These are phyloP conservation scores for Cryptosporidium sp. DNA, from an alignment of 169 alveolate genomes.

Conservation along the genomic window DNA sequence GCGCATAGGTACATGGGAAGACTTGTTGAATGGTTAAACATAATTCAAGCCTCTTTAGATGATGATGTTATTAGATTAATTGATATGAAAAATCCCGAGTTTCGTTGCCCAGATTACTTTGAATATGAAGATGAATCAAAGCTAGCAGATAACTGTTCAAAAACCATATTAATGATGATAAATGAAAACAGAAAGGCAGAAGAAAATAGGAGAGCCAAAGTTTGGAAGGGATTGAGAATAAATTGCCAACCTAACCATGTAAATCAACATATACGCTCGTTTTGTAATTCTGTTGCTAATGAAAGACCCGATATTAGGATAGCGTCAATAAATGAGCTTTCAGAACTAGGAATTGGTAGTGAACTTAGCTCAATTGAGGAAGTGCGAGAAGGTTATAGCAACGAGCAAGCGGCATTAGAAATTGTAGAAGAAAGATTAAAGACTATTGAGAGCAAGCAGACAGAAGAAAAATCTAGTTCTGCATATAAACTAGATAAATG, in stretches of 20 bases:
- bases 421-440: slow-evolving; percentile 48
- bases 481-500: slow-evolving; percentile 58
- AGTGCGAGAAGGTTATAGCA: neutral
- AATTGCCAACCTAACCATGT: slow-evolving; percentile 56
- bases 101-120: slow-evolving; percentile 68
- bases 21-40: slow-evolving; percentile 67
- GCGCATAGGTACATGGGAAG: slow-evolving; percentile 73
- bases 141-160: slow-evolving; percentile 65
- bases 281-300: slow-evolving; percentile 60
- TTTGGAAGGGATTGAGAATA: slow-evolving; percentile 59
- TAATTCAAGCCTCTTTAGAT: slow-evolving; percentile 63
- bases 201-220: slow-evolving; percentile 17
- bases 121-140: slow-evolving; percentile 64
- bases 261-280: slow-evolving; percentile 50
- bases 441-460: slow-evolving; percentile 38
- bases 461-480: slow-evolving; percentile 3
- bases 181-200: slow-evolving; percentile 48
- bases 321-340: slow-evolving; percentile 51
- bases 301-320: slow-evolving; percentile 72
- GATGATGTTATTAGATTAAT: slow-evolving; percentile 57
- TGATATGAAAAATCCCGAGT: slow-evolving; percentile 35
- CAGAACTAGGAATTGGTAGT: neutral
- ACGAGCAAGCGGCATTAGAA: slow-evolving; percentile 55
- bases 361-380: neutral
- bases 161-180: slow-evolving; percentile 54